Evolutionary conservation across 257 asterid genomes (phyloP).

Genomic region (Jacaranda copaia): DNA sequence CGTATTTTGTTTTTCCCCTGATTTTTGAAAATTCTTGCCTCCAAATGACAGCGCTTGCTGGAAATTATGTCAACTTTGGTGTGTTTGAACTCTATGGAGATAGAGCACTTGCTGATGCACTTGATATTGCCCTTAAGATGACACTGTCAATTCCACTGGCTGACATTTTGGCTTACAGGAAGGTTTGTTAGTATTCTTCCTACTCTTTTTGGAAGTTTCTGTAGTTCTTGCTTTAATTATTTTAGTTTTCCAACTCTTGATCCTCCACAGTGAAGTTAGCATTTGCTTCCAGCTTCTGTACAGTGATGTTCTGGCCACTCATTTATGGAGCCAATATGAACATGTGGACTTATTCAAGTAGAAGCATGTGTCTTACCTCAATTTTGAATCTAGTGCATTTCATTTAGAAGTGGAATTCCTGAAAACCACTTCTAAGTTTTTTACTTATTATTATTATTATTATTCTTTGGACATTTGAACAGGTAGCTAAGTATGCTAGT

Average conservation of each 20-base stretch:
- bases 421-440: not conserved
- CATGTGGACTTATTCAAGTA: slow-evolving; percentile 12
- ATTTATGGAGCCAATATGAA: not conserved
- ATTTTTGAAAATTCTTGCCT: slow-evolving; percentile 30
- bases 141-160: slow-evolving; percentile 80
- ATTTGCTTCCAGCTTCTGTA: slow-evolving; percentile 16
- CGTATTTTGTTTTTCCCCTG: slow-evolving; percentile 19
- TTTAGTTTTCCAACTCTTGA: not conserved
- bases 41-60: slow-evolving; percentile 77
- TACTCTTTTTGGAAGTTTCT: slow-evolving; percentile 16
- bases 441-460: not conserved
- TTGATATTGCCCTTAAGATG: slow-evolving; percentile 90
- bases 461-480: slow-evolving; percentile 7
- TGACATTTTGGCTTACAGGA: slow-evolving; percentile 93
- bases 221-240: slow-evolving; percentile 7
- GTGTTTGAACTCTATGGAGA: slow-evolving; percentile 98
- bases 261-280: slow-evolving; percentile 18
- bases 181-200: slow-evolving; percentile 59
- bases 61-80: slow-evolving; percentile 97
- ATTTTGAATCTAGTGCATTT: slow-evolving; percentile 21
- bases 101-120: slow-evolving; percentile 98
- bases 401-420: not conserved
- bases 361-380: slow-evolving; percentile 4
- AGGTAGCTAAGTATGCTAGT: slow-evolving; percentile 16
- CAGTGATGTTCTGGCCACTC: slow-evolving; percentile 17